A percentile compares a stretch with the other conserved stretches of the same genome.
These are phyloP conservation scores for Phymatotrichopsis omnivora DNA, from an alignment of 2,329 filamentous ascomycete genomes.

Conservation along the genomic window DNA sequence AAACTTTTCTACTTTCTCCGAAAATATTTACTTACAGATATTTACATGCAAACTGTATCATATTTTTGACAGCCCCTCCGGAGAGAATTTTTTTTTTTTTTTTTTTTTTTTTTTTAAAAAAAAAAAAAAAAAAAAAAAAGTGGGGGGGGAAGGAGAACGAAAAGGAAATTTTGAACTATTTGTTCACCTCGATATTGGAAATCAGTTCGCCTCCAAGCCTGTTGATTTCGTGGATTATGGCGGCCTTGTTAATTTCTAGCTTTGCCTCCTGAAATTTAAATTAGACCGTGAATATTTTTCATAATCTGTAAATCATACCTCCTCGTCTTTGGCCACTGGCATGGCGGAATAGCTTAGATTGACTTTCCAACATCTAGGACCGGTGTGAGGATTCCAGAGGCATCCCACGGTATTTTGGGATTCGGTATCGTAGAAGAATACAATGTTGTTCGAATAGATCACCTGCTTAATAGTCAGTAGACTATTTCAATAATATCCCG, in stretches of 20 bases:
- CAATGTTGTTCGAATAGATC: conserved; percentile 56
- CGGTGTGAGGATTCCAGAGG: conserved; percentile 49
- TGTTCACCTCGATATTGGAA: conserved; percentile 50
- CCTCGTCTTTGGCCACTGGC: conserved; percentile 36
- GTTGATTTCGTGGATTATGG: conserved; percentile 62
- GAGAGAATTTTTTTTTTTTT: too few relatives aligned
- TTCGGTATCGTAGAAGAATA: conserved; percentile 66
- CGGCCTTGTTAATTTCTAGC: conserved; percentile 56
- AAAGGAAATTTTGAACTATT: conserved; percentile 22
- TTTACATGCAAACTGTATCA: too few relatives aligned
- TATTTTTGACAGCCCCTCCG: too few relatives aligned
- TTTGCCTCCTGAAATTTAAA: conserved; percentile 34
- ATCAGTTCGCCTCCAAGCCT: conserved; percentile 59
- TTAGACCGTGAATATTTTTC: not conserved
- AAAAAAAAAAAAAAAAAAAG: conserved; percentile 15
- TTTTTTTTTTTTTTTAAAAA: too few relatives aligned
- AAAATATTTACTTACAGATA: too few relatives aligned
- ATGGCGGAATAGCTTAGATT: conserved; percentile 59
- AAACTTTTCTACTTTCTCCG: too few relatives aligned
- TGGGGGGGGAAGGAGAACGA: too few relatives aligned
- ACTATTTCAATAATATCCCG: not conserved
- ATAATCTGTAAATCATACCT: conserved; percentile 2
- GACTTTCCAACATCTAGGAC: conserved; percentile 53
- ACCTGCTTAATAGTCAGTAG: conserved; percentile 33
- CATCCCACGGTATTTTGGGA: conserved; percentile 32